Conservation (phyloP, 371 early-diverging fungal genomes). For the Mycotypha africana region DNA sequence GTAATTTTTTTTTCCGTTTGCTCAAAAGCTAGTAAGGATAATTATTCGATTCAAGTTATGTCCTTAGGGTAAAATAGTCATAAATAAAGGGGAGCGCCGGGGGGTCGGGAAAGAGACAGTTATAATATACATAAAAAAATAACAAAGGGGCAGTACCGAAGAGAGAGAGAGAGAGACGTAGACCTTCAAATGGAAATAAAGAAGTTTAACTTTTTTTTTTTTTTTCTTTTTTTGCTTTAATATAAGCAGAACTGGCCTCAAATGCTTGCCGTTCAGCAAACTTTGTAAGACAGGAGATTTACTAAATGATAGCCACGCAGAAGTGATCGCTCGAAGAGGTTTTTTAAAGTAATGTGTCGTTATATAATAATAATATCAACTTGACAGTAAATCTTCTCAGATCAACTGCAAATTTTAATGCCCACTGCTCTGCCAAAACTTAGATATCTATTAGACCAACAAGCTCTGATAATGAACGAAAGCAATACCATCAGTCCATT, state of each 20-base stretch:
- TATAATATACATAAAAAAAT: no score
- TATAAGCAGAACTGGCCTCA: conserved; percentile 73
- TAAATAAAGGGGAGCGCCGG: neutral
- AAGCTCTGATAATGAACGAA: no score
- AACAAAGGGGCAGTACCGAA: neutral
- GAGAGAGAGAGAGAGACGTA: neutral
- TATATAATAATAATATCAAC: no score
- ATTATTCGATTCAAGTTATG: conserved; percentile 46
- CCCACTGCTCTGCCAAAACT: neutral
- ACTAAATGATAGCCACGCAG: conserved; percentile 83
- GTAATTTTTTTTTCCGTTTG: no score
- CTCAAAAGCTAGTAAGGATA: conserved; percentile 16
- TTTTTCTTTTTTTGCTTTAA: conserved; percentile 6
- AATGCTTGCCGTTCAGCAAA: conserved; percentile 68
- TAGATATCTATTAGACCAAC: conserved; percentile 30
- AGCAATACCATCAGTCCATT: conserved; percentile 5
- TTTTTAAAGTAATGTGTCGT: conserved; percentile 71
- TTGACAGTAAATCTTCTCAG: no score
- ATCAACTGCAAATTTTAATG: no score
- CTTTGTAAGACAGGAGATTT: conserved; percentile 55
- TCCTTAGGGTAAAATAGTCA: conserved; percentile 55
- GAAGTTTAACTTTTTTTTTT: conserved; percentile 1
- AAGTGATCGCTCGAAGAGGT: conserved; percentile 75
- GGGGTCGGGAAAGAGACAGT: neutral
- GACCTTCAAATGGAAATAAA: neutral